Evolutionary conservation across 2,329 filamentous ascomycete genomes (phyloP), one percentile per base, ranked within the genome.

Genomic region (Claviceps pazoutovae): DNA sequence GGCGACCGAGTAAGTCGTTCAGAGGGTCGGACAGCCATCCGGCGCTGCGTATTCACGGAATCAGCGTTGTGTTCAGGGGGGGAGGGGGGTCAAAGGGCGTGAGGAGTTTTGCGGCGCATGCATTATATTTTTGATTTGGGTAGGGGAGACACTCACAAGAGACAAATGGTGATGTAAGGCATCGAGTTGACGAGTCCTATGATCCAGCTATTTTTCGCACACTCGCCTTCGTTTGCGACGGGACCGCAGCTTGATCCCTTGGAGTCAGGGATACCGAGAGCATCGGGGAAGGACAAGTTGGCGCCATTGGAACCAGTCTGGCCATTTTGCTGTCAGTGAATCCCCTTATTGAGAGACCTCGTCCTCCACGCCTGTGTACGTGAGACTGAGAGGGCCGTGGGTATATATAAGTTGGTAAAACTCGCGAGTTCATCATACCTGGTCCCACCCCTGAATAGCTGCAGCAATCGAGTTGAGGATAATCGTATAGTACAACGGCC

Each of bases 11-110:
- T 11, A 66, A 66, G 42, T 76, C 66, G 58, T 85, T 85, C 13
- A 79, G 58, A 1, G 80, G 80, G 51, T 83, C 80, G 0, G 79
- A 80, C 5, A 81, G 65, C 80, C 79, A 83, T 53, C 75, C 74
- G 21, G 76, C 77, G 57, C 71, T 74, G 47, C 34, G 16, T 26
- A 14, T 9, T 21, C 21, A 16, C 21, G 6, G 6, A 4, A 44
- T 44, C 5, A 44, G 42, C 21, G 0, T 26, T 8, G 2, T 13
- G 23, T 44, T 14, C 14, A 43, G 19, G 7, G 42, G 19, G 19
- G 19, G 19, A 19, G 19, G 19, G 30, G 0, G 30, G 3, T 4
- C 30, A 34, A 11, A 34, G 30, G 30, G 30, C 30, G 9, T 34
- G 30, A 0, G 30, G 30, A 34, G 1, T 11, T 34, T 34, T 34